These are phyloP conservation scores for Saccharum officinarum DNA, from an alignment of 176 grass and related monocot genomes.

Conservation along the genomic window DNA sequence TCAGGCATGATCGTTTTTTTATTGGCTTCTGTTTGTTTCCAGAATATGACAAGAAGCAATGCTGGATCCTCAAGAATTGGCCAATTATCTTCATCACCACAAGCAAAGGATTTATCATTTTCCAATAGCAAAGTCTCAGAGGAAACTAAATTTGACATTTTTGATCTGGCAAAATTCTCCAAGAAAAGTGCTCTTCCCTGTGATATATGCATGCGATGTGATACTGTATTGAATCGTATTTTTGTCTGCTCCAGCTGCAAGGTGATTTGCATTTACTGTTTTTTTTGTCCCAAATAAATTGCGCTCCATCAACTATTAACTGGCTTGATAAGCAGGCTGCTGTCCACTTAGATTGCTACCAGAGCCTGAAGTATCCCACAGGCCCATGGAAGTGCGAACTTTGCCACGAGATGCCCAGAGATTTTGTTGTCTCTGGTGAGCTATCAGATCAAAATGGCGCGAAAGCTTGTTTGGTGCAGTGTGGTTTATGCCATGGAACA, in stretches of 20 bases:
- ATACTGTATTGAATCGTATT: constrained; percentile 82
- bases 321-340: constrained; percentile 53
- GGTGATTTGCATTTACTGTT: constrained; percentile 37
- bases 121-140: constrained; percentile 57
- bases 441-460: constrained; percentile 41
- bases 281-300: background rate
- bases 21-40: constrained; percentile 13
- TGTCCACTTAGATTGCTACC: constrained; percentile 95
- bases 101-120: constrained; percentile 60
- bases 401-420: constrained; percentile 58
- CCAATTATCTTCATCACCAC: constrained; percentile 40
- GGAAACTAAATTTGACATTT: constrained; percentile 63
- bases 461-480: constrained; percentile 46
- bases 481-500: constrained; percentile 77
- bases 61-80: constrained; percentile 53
- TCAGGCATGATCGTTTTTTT: constrained; percentile 1
- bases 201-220: constrained; percentile 82
- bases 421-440: constrained; percentile 33
- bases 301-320: constrained; percentile 27
- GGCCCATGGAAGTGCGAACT: constrained; percentile 89
- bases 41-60: constrained; percentile 46
- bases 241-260: constrained; percentile 94
- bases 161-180: constrained; percentile 84
- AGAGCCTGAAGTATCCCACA: constrained; percentile 53
- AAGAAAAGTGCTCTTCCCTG: constrained; percentile 79